phyloP scores from a whole-genome alignment of 139 green algal species.

The Chlamydomonas eustigma region DNA sequence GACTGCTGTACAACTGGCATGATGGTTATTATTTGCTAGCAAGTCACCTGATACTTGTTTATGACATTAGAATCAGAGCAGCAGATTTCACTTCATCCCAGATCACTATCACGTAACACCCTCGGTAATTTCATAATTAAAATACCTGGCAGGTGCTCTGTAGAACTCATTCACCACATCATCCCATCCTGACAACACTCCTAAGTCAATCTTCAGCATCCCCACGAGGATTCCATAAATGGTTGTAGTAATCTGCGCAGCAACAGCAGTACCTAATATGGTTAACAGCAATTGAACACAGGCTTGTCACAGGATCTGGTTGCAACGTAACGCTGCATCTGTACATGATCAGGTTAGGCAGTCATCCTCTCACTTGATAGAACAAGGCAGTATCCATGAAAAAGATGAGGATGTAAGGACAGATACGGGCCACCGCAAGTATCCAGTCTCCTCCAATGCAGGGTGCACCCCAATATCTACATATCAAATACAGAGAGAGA shows the following conservation, averaged over 20 bases:
- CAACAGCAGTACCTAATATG: too few relatives aligned
- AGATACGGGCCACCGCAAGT: slow-evolving; percentile 22
- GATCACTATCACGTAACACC: too few relatives aligned
- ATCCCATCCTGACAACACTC: slow-evolving; percentile 38
- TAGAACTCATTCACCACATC: slow-evolving; percentile 47
- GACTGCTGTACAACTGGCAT: too few relatives aligned
- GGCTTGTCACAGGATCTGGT: too few relatives aligned
- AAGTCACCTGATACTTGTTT: too few relatives aligned
- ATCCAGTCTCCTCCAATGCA: slow-evolving; percentile 44
- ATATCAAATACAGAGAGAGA: neutral
- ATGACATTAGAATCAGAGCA: too few relatives aligned
- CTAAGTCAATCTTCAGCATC: slow-evolving; percentile 46
- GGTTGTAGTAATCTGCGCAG: slow-evolving; percentile 20
- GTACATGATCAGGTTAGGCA: too few relatives aligned
- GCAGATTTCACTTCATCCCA: too few relatives aligned
- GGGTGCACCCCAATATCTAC: slow-evolving; percentile 13
- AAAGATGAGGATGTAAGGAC: slow-evolving; percentile 37
- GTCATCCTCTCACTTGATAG: slow-evolving; percentile 31
- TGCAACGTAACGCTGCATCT: too few relatives aligned
- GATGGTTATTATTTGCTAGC: too few relatives aligned
- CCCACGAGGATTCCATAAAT: slow-evolving; percentile 32
- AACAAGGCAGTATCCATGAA: slow-evolving; percentile 45
- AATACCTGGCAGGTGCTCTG: slow-evolving; percentile 2
- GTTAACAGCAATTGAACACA: too few relatives aligned
- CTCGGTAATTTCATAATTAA: too few relatives aligned